Evolutionary conservation across 2,329 filamentous ascomycete species (phyloP).

Genomic region (Botrytis squamosa): DNA sequence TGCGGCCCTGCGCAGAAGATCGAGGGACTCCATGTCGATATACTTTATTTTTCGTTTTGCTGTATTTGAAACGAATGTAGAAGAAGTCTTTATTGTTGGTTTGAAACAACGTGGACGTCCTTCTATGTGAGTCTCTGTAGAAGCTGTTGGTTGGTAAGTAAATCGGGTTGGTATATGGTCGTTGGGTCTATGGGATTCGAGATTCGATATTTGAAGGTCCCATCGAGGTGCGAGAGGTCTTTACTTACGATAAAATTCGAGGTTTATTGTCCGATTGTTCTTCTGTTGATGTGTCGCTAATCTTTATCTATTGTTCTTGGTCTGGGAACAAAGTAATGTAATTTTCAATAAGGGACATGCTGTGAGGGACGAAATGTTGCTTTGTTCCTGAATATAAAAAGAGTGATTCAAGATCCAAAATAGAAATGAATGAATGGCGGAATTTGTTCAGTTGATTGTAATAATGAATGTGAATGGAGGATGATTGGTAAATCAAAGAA

Average conservation of each 20-base stretch:
- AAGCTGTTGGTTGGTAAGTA: constrained; percentile 16
- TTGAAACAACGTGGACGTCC: background rate
- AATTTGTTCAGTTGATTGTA: background rate
- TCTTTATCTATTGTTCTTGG: constrained; percentile 12
- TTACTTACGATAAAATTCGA: constrained; percentile 15
- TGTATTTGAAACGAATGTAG: constrained; percentile 5
- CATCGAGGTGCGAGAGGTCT: background rate
- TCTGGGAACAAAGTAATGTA: constrained; percentile 7
- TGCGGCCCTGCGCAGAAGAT: constrained; percentile 15
- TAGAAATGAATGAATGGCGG: background rate
- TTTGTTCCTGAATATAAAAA: constrained; percentile 4
- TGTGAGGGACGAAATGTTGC: background rate
- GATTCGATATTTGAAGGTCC: background rate
- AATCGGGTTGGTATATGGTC: constrained; percentile 4
- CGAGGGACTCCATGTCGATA: constrained; percentile 12
- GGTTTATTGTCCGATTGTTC: background rate
- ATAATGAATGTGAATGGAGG: constrained; percentile 12
- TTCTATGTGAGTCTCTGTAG: background rate
- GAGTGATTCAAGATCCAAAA: constrained; percentile 18
- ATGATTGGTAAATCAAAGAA: background rate
- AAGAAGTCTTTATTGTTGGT: background rate
- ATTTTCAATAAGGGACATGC: constrained; percentile 8
- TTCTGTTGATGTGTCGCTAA: background rate
- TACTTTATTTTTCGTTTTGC: background rate
- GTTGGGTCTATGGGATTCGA: constrained; percentile 18